Percentiles rank a stretch among this genome's conserved stretches.
Conservation (phyloP, 2,329 filamentous ascomycete genomes). For the Beauveria australis region DNA sequence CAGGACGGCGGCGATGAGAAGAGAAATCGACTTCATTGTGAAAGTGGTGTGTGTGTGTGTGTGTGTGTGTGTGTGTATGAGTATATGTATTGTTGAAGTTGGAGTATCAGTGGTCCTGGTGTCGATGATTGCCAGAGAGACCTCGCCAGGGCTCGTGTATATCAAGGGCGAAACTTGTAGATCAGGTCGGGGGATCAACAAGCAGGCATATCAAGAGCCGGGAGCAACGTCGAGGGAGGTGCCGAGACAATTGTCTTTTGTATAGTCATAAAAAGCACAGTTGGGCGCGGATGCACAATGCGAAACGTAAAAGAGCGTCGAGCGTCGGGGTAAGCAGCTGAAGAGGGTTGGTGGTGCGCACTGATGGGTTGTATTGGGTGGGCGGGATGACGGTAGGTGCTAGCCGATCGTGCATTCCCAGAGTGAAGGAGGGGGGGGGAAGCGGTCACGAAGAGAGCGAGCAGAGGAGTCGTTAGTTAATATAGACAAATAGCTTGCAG, state of each 20-base stretch:
- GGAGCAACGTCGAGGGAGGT: not conserved
- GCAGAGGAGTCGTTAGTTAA: too few relatives aligned
- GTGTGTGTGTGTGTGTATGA: not conserved
- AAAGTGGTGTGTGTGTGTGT: not conserved
- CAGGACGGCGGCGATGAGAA: constrained; percentile 14
- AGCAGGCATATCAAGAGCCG: not conserved
- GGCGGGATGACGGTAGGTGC: not conserved
- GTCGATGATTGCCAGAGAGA: not conserved
- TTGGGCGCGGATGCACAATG: not conserved
- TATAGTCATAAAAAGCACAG: not conserved
- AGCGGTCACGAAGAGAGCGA: not conserved
- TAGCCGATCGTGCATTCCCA: constrained; percentile 5
- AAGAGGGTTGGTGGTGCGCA: constrained; percentile 1
- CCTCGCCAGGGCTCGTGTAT: not conserved
- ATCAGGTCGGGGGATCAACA: not conserved
- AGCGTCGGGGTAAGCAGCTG: not conserved
- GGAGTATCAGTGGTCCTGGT: not conserved
- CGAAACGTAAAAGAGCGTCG: not conserved
- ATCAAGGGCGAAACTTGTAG: too few relatives aligned
- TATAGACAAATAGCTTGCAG: too few relatives aligned
- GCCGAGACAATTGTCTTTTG: not conserved
- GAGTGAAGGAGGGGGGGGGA: not conserved
- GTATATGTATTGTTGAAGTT: not conserved
- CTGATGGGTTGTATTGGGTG: not conserved
- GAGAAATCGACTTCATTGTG: constrained; percentile 17